A percentile compares a stretch with the other conserved stretches of the same genome.
Evolutionary conservation across 176 grass and related monocot genomes (phyloP).

Genomic region (Zoysia pacifica): DNA sequence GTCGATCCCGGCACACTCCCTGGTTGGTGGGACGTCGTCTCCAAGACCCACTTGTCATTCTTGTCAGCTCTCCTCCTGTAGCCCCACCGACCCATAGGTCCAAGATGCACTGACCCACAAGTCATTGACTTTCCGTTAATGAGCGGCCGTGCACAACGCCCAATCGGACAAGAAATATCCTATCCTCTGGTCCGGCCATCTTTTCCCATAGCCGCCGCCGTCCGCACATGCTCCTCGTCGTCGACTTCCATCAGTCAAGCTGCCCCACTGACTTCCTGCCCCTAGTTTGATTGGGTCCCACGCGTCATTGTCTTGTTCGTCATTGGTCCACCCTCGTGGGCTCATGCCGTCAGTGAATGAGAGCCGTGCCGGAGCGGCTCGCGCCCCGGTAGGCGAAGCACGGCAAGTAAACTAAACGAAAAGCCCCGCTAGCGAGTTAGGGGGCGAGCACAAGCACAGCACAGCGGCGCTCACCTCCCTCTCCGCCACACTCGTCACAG

Average conservation of each 20-base stretch:
- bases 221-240: background rate
- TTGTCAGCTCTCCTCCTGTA: accelerated
- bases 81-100: background rate
- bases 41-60: background rate
- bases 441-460: slow-evolving; percentile 12
- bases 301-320: background rate
- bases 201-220: slow-evolving; percentile 43
- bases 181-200: slow-evolving; percentile 11
- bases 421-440: slow-evolving; percentile 26
- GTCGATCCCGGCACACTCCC: background rate
- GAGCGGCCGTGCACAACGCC: slow-evolving; percentile 34
- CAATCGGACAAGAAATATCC: slow-evolving; percentile 32
- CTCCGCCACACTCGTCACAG: slow-evolving; percentile 15
- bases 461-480: background rate
- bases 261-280: background rate
- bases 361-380: background rate
- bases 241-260: background rate
- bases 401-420: slow-evolving; percentile 33
- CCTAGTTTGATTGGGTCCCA: accelerated
- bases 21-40: background rate
- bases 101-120: accelerated
- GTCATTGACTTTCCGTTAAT: background rate
- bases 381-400: slow-evolving; percentile 12
- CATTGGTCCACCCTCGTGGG: background rate
- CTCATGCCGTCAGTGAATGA: accelerated